Percentiles rank a stretch among this genome's conserved stretches.
Evolutionary conservation across 805 yeast genomes (phyloP).

Genomic region (Hanseniaspora taiwanica): DNA sequence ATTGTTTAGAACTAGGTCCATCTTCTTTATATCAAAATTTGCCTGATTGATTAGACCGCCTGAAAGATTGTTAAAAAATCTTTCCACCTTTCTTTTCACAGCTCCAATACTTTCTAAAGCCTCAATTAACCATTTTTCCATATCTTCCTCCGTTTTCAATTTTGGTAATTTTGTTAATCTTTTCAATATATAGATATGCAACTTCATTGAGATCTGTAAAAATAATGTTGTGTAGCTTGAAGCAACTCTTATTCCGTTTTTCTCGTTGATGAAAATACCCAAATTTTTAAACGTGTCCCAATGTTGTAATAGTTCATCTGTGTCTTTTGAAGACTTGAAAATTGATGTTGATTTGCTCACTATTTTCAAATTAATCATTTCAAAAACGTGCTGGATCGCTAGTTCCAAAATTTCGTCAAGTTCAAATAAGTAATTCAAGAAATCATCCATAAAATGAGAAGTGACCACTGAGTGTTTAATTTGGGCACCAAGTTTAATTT

Average conservation of each 20-base stretch:
- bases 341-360: conserved; percentile 60
- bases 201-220: conserved; percentile 50
- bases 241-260: conserved; percentile 72
- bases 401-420: conserved; percentile 57
- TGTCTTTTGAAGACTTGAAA: conserved; percentile 78
- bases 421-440: conserved; percentile 6
- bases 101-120: conserved; percentile 61
- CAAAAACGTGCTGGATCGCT: conserved; percentile 60
- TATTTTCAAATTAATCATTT: conserved; percentile 60
- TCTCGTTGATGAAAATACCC: conserved; percentile 58
- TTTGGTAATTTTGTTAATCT: conserved; percentile 55
- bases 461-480: conserved; percentile 59
- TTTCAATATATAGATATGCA: conserved; percentile 55
- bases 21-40: conserved; percentile 41
- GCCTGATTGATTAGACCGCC: conserved; percentile 35
- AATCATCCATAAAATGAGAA: too few species aligned
- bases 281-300: conserved; percentile 68
- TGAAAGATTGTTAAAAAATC: conserved; percentile 64
- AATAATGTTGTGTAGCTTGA: conserved; percentile 58
- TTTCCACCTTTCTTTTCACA: conserved; percentile 65
- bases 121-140: conserved; percentile 54
- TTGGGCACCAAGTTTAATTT: conserved; percentile 61
- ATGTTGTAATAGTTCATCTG: conserved; percentile 74
- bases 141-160: conserved; percentile 25
- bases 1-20: conserved; percentile 39